Percentiles rank a stretch among this genome's conserved stretches.
Conservation (phyloP, 441 rosid species). For the Cnidoscolus chayamansa region DNA sequence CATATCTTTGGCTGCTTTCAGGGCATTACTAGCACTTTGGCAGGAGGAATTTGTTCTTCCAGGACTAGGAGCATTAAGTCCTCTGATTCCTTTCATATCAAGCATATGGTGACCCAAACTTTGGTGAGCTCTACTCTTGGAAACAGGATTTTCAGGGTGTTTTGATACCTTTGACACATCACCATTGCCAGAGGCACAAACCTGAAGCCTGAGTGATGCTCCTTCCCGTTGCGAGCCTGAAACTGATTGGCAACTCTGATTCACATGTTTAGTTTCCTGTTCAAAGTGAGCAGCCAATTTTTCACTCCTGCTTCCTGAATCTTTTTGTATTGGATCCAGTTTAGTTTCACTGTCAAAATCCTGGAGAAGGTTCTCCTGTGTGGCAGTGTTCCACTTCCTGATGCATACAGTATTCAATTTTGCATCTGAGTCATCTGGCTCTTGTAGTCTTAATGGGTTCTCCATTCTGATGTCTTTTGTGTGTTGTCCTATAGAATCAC, state of each 20-base stretch:
- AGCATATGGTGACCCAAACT: slow-evolving; percentile 19
- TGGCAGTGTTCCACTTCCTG: slow-evolving; percentile 18
- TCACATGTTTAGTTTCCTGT: slow-evolving; percentile 23
- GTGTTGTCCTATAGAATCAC: slow-evolving; percentile 20
- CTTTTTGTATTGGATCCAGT: slow-evolving; percentile 24
- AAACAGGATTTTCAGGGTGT: slow-evolving; percentile 26
- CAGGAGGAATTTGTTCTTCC: slow-evolving; percentile 34
- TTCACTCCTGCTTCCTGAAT: slow-evolving; percentile 20
- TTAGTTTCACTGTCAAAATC: slow-evolving; percentile 28
- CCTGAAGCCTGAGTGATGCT: slow-evolving; percentile 19
- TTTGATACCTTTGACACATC: slow-evolving; percentile 28
- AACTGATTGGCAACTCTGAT: slow-evolving; percentile 13
- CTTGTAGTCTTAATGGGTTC: slow-evolving; percentile 18
- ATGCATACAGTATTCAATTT: slow-evolving; percentile 19
- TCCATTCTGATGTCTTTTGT: slow-evolving; percentile 23
- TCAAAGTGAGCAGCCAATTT: slow-evolving; percentile 18
- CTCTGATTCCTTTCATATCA: slow-evolving; percentile 30
- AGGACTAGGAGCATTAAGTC: slow-evolving; percentile 29
- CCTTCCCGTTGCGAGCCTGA: slow-evolving; percentile 23
- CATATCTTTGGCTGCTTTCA: slow-evolving; percentile 56
- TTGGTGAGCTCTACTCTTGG: slow-evolving; percentile 28
- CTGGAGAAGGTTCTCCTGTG: slow-evolving; percentile 21
- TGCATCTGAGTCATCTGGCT: slow-evolving; percentile 19
- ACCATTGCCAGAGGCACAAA: slow-evolving; percentile 29
- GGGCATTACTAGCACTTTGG: slow-evolving; percentile 36